Conservation (phyloP, 2,329 filamentous ascomycete genomes). For the Ophiostoma triangulosporum region DNA sequence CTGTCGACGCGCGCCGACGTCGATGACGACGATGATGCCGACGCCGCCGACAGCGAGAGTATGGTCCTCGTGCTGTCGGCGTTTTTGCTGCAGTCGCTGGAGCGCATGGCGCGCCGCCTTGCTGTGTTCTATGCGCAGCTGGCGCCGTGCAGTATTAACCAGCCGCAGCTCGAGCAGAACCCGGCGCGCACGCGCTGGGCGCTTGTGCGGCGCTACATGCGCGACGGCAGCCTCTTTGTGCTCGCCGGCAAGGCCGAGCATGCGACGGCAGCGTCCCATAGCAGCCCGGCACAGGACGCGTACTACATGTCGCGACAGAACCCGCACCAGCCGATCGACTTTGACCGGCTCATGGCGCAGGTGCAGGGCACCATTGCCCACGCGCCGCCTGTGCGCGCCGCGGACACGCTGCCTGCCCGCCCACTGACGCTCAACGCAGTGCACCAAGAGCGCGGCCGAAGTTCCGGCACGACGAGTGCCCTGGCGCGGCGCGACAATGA, state of each 20-base stretch:
- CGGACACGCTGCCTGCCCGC: neutral
- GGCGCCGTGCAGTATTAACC: slow-evolving; percentile 34
- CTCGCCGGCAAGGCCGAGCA: slow-evolving; percentile 24
- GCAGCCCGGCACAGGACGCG: slow-evolving; percentile 11
- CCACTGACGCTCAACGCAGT: slow-evolving; percentile 10
- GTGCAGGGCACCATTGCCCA: slow-evolving; percentile 23
- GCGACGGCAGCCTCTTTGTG: slow-evolving; percentile 38
- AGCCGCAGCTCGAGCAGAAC: slow-evolving; percentile 37
- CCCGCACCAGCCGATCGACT: slow-evolving; percentile 26
- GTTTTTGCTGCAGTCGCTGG: slow-evolving; percentile 37
- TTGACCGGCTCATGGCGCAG: slow-evolving; percentile 31
- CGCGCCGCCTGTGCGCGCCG: neutral
- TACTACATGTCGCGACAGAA: slow-evolving; percentile 16
- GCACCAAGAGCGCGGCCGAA: slow-evolving; percentile 6
- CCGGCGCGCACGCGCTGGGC: slow-evolving; percentile 39
- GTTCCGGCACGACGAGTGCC: neutral
- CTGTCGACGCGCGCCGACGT: no score
- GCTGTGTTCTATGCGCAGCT: slow-evolving; percentile 39
- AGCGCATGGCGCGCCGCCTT: slow-evolving; percentile 38
- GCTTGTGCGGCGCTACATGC: slow-evolving; percentile 32
- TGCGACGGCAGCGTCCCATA: slow-evolving; percentile 18
- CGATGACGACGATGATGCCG: neutral
- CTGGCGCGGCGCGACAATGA: slow-evolving; percentile 22
- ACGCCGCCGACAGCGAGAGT: neutral
- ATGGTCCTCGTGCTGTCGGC: slow-evolving; percentile 23